Base-by-base conservation (phyloP, 2,329 filamentous ascomycete genomes). In the Metarhizium robertsii region DNA sequence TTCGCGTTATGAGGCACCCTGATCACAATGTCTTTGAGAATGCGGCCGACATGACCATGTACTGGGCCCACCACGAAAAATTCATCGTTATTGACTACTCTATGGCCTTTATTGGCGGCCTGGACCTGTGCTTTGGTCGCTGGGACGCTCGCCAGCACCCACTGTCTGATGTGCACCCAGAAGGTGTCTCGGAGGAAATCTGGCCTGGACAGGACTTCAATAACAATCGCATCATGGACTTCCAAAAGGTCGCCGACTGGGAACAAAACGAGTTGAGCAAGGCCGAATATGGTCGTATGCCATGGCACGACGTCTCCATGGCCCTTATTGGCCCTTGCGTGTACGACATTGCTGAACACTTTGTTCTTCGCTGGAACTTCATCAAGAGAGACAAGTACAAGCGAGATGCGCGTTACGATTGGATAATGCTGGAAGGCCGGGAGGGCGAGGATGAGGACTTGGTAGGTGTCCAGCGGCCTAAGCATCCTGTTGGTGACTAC, bases 201-300 rank as follows among this genome's bases (percentile, higher is more conserved):
- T 99, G 90, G 79, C 92, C 94, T 0, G 94, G 94, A 0, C 94
- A 99, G 67, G 94, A 99, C 65, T 97, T 95, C 76, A 97, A 97
- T 71, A 97, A 97, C 71, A 96, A 96, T 69, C 84, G 92, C 42
- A 86, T 97, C 62, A 88, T 95, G 86, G 94, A 99, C 65, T 99
- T 97, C 68, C 80, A 96, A 63, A 87, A 86, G 36, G 94, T 97
- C 1, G 71, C 88, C 34, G 87, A 96, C 66, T 97, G 92, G 92
- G 90, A 94, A 70, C 83, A 87, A 52, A 97, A 99, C 61, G 90
- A 96, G 68, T 76, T 97, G 16, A 90, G 85, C 69, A 97, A 97
- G 72, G 85, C 87, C 3, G 90, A 96, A 51, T 95, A 86, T 64
- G 92, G 92, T 7, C 86, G 94, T 34, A 97, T 99, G 94, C 92